A percentile compares a stretch with the other conserved stretches of the same genome.
Conservation (phyloP, 495 filamentous ascomycete species). For the Hypoxylon fragiforme region DNA sequence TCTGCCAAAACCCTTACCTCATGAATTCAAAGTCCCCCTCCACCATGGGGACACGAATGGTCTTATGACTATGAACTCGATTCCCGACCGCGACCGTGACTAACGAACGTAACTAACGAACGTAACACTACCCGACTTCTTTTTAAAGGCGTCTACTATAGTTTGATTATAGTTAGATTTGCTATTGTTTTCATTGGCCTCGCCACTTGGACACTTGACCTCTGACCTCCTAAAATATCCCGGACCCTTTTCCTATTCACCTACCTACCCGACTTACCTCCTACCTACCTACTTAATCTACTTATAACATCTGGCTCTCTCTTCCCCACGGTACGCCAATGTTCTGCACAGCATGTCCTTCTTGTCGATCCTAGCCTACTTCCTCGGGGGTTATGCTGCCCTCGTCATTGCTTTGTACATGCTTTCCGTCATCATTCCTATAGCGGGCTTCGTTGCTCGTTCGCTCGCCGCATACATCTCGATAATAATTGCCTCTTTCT, state of each 20-base stretch:
- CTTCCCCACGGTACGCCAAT: constrained; percentile 14
- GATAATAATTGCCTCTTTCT: constrained; percentile 66
- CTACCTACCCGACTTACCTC: too few species aligned
- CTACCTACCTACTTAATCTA: neutral
- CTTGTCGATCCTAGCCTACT: constrained; percentile 51
- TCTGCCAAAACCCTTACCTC: constrained; percentile 1
- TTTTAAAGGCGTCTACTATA: constrained; percentile 11
- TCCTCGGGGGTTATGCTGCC: constrained; percentile 60
- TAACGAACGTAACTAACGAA: constrained; percentile 11
- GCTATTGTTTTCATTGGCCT: too few species aligned
- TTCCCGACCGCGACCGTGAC: neutral
- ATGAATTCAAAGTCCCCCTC: neutral
- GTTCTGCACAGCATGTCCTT: constrained; percentile 36
- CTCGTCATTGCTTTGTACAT: constrained; percentile 62
- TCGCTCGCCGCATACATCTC: constrained; percentile 70
- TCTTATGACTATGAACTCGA: constrained; percentile 24
- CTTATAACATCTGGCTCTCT: neutral
- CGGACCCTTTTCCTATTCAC: neutral
- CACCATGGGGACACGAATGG: constrained; percentile 20
- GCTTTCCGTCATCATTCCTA: constrained; percentile 56
- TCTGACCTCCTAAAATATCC: too few species aligned
- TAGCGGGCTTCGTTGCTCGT: constrained; percentile 70
- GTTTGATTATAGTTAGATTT: too few species aligned
- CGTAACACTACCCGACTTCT: constrained; percentile 3
- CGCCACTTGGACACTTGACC: too few species aligned